These are phyloP conservation scores for Talaromyces proteolyticus DNA, from an alignment of 495 filamentous ascomycete species.

Conservation along the genomic window DNA sequence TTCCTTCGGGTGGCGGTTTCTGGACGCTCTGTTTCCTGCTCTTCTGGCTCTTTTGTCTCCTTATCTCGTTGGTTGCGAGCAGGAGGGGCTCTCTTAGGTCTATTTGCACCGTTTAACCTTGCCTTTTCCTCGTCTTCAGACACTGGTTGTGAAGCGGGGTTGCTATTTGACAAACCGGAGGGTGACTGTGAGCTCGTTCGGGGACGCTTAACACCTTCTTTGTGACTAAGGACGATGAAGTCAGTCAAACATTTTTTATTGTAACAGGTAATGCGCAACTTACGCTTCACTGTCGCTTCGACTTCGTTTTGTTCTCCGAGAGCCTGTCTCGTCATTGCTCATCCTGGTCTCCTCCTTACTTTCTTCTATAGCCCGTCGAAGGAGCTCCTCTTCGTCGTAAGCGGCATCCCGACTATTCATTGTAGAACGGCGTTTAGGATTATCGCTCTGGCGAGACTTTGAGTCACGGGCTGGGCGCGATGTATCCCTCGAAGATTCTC, in stretches of 20 bases:
- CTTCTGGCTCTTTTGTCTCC: slow-evolving; percentile 58
- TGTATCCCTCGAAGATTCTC: slow-evolving; percentile 37
- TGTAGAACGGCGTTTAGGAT: slow-evolving; percentile 79
- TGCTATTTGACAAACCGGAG: slow-evolving; percentile 46
- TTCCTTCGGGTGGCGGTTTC: slow-evolving; percentile 73
- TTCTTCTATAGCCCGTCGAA: slow-evolving; percentile 87
- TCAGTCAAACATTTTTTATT: slow-evolving; percentile 16
- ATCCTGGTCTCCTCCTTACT: slow-evolving; percentile 68
- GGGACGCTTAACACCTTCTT: slow-evolving; percentile 58
- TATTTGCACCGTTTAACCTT: slow-evolving; percentile 41
- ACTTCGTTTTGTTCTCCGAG: slow-evolving; percentile 69
- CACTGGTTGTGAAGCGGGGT: slow-evolving; percentile 43
- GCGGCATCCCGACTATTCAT: slow-evolving; percentile 97
- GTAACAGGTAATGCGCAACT: slow-evolving; percentile 24
- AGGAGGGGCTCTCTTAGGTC: slow-evolving; percentile 59
- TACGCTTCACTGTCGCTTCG: slow-evolving; percentile 94
- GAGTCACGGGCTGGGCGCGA: slow-evolving; percentile 42
- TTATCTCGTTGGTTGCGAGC: slow-evolving; percentile 67
- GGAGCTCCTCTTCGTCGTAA: slow-evolving; percentile 89
- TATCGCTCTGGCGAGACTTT: slow-evolving; percentile 41
- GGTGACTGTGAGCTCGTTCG: slow-evolving; percentile 70
- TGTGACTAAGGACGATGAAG: slow-evolving; percentile 38
- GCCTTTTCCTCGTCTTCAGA: slow-evolving; percentile 64
- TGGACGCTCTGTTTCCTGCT: slow-evolving; percentile 54
- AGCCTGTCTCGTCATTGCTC: slow-evolving; percentile 39